Base-by-base conservation (phyloP, 139 green algal genomes). In the Nannochloris sp. region DNA sequence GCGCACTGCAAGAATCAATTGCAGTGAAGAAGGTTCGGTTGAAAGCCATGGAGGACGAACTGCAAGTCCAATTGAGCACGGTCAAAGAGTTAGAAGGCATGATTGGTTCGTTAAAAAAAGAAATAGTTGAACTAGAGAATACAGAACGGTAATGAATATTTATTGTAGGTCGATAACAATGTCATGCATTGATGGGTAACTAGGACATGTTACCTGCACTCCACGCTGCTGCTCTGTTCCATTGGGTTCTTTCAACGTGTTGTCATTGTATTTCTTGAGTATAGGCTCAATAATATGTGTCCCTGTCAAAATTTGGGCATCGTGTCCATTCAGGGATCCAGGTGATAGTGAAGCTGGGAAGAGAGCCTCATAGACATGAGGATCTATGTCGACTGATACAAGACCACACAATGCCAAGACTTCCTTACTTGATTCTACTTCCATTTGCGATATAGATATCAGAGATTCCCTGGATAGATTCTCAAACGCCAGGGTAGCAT, bases 11-110 rank as follows among this genome's bases (percentile, higher is more conserved):
- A 53, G n/a, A 19, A 53, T 19, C 46, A 14, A 9, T 53, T 53
- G 16, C 46, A 53, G n/a, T 53, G 5, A 53, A 53, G n/a, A 53
- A 21, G 46, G 46, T 53, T 40, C 57, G 57, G 19, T 60, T 74
- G 48, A 57, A 74, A 12, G 67, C 67, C 1, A 37, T 74, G 16
- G 21, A 64, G 14, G 29, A 74, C n/a, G 67, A 74, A 60, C 49
- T 74, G 58, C 16, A 12, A 21, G 48, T 44, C 6, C 67, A 74
- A 21, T 51, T 70, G 36, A 48, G 21, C 0, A 74, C 67, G 4
- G 67, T 70, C 34, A 46, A 18, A n/a, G 34, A 63, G 19, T 57
- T 74, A 36, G 19, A 57, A 19, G 19, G 23, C 3, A 54, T 74
- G 58, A 59, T 74, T 14, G 23, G 16, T 37, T 29, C 44, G 21